Evolutionary conservation across 805 yeast genomes (phyloP), one percentile per base, ranked within the genome.

Genomic region (Limtongia smithiae): DNA sequence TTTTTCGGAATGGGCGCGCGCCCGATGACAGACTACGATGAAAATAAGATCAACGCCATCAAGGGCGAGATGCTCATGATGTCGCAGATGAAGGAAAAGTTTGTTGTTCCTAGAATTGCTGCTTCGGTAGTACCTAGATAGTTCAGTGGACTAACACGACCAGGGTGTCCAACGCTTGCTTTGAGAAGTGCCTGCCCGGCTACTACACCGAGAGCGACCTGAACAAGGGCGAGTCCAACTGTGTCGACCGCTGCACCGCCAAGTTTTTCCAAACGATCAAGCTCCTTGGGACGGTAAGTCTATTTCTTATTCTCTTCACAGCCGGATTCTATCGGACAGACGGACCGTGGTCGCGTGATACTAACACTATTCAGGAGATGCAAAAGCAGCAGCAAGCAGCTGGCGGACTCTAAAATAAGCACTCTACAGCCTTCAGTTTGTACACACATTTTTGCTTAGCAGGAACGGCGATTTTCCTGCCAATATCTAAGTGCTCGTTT

Each of bases 201-300:
- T 85, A 83, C 56, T 90, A 85, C 68, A 86, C 87, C 14, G 97
- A 91, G 60, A 75, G 78, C 8, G 97, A 91, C 22, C 71, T 90
- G 46, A 81, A 79, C 56, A 88, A 89, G 61, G 97, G 96, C 32
- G 97, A 90, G 64, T 68, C 74, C 51, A 75, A 79, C 38, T 91
- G 97, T 65, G 70, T 86, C 9, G 96, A 89, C 65, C 72, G 97
- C 52, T 90, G 97, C 69, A 91, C 85, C 37, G 68, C 80, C 55
- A 90, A 90, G 66, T 89, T 82, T 67, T 85, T 88, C 71, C 75
- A 75, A 60, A 41, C 55, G 9, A 47, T 50, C 49, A 51, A 46
- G 44, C 14, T 50, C 14, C 45, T 54, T 14, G 55, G 55, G 4
- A 39, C 44, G 11, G 58, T 54, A 49, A 20, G 58, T 33, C 17